phyloP scores from a whole-genome alignment of 208 protist genomes.

The Trypanosoma platydactyli region DNA sequence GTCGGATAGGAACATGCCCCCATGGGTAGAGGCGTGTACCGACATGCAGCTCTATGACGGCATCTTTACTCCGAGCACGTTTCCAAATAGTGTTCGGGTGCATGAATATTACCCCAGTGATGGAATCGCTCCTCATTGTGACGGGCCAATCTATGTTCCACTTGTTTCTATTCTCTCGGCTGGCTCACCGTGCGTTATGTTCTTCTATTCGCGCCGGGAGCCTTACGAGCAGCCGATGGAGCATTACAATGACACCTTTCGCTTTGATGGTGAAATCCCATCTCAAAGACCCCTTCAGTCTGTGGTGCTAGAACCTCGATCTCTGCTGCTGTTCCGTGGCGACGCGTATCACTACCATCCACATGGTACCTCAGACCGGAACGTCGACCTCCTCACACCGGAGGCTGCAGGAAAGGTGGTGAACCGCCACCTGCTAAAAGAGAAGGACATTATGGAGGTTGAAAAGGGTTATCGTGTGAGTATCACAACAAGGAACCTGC shows the following conservation, averaged over 20 bases:
- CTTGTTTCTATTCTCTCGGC: slow-evolving; percentile 80
- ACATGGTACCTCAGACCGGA: slow-evolving; percentile 81
- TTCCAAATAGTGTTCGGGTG: slow-evolving; percentile 91
- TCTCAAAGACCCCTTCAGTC: slow-evolving; percentile 55
- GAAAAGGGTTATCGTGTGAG: slow-evolving; percentile 71
- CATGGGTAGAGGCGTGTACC: slow-evolving; percentile 73
- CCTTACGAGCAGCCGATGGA: slow-evolving; percentile 88
- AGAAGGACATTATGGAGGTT: slow-evolving; percentile 51
- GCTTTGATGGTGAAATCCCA: slow-evolving; percentile 81
- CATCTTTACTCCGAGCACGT: slow-evolving; percentile 84
- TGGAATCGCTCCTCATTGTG: slow-evolving; percentile 87
- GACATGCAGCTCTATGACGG: slow-evolving; percentile 88
- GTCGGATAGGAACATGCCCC: slow-evolving; percentile 82
- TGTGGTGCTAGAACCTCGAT: slow-evolving; percentile 87
- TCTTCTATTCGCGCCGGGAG: slow-evolving; percentile 79
- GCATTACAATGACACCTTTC: slow-evolving; percentile 94
- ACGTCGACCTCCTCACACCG: slow-evolving; percentile 52
- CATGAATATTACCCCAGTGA: slow-evolving; percentile 88
- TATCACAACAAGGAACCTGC: slow-evolving; percentile 85
- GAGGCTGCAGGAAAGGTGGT: slow-evolving; percentile 66
- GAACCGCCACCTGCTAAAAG: slow-evolving; percentile 70
- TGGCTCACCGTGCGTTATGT: slow-evolving; percentile 81
- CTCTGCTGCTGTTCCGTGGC: slow-evolving; percentile 78
- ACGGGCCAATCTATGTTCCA: slow-evolving; percentile 90
- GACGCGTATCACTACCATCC: slow-evolving; percentile 87